Conservation (phyloP, 2,329 filamentous ascomycete genomes). For the Trichoderma pleuroti region DNA sequence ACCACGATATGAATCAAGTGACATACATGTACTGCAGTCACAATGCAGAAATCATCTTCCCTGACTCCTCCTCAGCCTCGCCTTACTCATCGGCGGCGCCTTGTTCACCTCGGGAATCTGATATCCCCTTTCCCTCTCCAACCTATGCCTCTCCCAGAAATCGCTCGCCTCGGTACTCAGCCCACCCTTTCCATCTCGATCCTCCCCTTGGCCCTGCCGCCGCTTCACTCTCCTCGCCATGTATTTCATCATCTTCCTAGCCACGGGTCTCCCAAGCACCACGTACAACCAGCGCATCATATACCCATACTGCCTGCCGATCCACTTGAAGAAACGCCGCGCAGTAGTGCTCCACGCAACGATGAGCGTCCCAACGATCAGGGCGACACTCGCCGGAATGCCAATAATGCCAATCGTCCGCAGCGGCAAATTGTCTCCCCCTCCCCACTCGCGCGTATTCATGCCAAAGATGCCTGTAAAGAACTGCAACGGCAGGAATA, state of each 20-base stretch:
- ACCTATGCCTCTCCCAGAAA: conserved; percentile 40
- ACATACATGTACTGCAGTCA: background rate
- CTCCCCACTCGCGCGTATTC: conserved; percentile 60
- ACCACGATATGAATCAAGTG: background rate
- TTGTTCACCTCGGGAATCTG: conserved; percentile 39
- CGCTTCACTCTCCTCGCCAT: conserved; percentile 20
- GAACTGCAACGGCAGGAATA: conserved; percentile 62
- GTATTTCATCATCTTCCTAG: conserved; percentile 5
- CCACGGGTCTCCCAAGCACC: conserved; percentile 25
- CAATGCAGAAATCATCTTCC: background rate
- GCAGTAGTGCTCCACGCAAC: conserved; percentile 53
- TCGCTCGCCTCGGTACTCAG: conserved; percentile 36
- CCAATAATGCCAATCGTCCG: conserved; percentile 46
- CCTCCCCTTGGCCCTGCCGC: conserved; percentile 21
- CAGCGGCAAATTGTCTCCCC: conserved; percentile 43
- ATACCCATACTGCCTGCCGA: conserved; percentile 20
- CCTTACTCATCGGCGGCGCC: conserved; percentile 20
- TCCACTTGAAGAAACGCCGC: conserved; percentile 32
- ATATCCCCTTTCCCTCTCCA: conserved; percentile 40
- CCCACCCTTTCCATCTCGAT: conserved; percentile 20
- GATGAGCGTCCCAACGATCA: conserved; percentile 51
- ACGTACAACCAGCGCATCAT: conserved; percentile 25
- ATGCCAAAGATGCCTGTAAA: conserved; percentile 64
- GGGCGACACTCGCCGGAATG: conserved; percentile 44
- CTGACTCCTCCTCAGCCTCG: conserved; percentile 1